Percentiles rank a stretch among this genome's conserved stretches.
These are phyloP conservation scores for Aspergillus steynii DNA, from an alignment of 495 filamentous ascomycete genomes.

Conservation along the genomic window DNA sequence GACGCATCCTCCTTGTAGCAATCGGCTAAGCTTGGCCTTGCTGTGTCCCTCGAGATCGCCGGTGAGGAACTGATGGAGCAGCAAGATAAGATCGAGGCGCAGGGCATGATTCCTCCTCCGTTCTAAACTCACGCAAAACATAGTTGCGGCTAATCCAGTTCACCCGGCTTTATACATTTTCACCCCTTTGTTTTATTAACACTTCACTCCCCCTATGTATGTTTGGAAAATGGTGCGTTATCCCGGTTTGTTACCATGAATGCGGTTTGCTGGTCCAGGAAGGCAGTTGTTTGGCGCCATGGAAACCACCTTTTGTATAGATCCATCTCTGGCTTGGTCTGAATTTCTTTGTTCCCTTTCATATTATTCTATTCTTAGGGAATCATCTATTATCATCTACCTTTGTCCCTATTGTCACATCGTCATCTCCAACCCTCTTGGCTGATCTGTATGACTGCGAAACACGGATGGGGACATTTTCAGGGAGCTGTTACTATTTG, in stretches of 20 bases:
- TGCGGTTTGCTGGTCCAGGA: conserved; percentile 36
- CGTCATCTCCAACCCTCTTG: conserved; percentile 28
- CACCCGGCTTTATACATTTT: conserved; percentile 26
- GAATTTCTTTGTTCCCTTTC: conserved; percentile 17
- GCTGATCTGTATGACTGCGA: conserved; percentile 25
- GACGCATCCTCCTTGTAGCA: conserved; percentile 57
- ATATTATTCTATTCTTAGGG: conserved; percentile 29
- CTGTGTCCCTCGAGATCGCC: conserved; percentile 88
- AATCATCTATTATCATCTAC: conserved; percentile 33
- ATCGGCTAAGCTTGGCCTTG: conserved; percentile 90
- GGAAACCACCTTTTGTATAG: conserved; percentile 49
- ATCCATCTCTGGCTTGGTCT: conserved; percentile 37
- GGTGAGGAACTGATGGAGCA: conserved; percentile 90
- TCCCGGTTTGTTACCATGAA: conserved; percentile 32
- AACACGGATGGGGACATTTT: conserved; percentile 33
- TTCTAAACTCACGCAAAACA: conserved; percentile 44
- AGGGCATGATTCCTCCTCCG: conserved; percentile 50
- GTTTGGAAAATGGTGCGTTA: conserved; percentile 38
- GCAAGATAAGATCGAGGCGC: conserved; percentile 65
- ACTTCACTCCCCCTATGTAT: conserved; percentile 37
- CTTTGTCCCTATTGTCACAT: conserved; percentile 32
- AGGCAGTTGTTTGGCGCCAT: conserved; percentile 45
- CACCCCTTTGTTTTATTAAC: conserved; percentile 50
- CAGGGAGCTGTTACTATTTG: conserved; percentile 35
- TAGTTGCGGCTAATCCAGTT: conserved; percentile 13